These are phyloP conservation scores for Hyphodiscus sp. DNA, from an alignment of 2,329 filamentous ascomycete species.

Conservation along the genomic window DNA sequence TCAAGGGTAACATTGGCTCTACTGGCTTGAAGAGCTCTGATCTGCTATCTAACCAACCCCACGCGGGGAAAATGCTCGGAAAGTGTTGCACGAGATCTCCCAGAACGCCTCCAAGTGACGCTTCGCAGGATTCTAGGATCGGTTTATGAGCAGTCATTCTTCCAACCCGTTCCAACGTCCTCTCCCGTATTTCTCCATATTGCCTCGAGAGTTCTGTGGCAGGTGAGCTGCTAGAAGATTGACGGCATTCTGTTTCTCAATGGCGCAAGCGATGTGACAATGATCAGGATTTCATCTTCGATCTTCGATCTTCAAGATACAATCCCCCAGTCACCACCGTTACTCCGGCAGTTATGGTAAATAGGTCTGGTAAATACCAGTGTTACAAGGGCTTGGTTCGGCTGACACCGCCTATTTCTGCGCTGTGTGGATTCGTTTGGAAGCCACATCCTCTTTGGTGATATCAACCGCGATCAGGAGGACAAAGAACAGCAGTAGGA, in stretches of 20 bases:
- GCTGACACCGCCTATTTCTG: constrained; percentile 3
- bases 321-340: constrained; percentile 10
- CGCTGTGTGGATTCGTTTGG: background rate
- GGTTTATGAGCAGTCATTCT: background rate
- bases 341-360: constrained; percentile 11
- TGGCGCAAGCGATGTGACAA: constrained; percentile 2
- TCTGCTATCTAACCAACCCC: background rate
- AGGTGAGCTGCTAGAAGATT: constrained; percentile 9
- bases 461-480: constrained; percentile 27
- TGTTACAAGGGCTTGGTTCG: constrained; percentile 10
- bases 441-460: constrained; percentile 20
- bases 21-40: constrained; percentile 6
- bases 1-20: constrained; percentile 3
- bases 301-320: background rate
- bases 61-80: background rate
- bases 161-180: background rate
- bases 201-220: constrained; percentile 8
- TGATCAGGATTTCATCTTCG: background rate
- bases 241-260: constrained; percentile 1
- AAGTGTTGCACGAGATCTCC: background rate
- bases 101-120: background rate
- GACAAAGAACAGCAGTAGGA: constrained; percentile 23
- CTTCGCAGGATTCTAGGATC: background rate
- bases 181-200: constrained; percentile 4
- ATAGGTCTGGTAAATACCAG: constrained; percentile 14